Base-by-base conservation (phyloP, 228 moss, liverwort and hornwort genomes). In the Sphagnum fallax region DNA sequence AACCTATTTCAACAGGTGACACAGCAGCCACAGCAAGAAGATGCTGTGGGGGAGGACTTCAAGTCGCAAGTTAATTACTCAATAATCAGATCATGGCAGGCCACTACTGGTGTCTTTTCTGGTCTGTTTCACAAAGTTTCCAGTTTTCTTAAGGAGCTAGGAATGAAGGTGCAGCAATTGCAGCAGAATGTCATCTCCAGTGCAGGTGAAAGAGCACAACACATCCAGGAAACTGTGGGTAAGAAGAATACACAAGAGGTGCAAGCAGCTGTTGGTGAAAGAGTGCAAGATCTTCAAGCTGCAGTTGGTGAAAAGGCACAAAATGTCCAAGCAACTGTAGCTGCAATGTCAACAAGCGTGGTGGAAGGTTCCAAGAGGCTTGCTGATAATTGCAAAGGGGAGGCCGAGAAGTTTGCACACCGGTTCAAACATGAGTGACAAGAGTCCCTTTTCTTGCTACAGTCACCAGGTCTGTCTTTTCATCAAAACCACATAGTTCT, bases 351-450 rank as follows among this genome's bases (percentile, higher is more conserved):
- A 69, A 75, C 89, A 50, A 83, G 80, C 66, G 84, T 90, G 4
- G 48, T 82, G 5, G 86, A 91, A 75, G 76, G 87, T 51, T 80
- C 91, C 48, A 95, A 81, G 86, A 87, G 82, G 72, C 64, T 95
- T 68, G 92, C 88, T 57, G 88, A 88, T 76, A 88, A 86, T 62
- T 84, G 90, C 76, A 87, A 74, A 63, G 86, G 77, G 69, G 91
- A 82, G 75, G 89, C 92, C 68, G 85, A 79, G 71, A 96, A 91
- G 73, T 49, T 96, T 50, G 78, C 81, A 9, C 86, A 79, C 69
- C 91, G 84, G 64, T 96, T 96, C 73, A 96, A 92, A 74, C 80
- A 76, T 59, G 81, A 87, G 69, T 87, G 52, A 81, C 32, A 32
- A 32, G 32, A 32, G 32, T 32, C 2, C 32, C 32, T 32, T 32